Percentiles rank a stretch among this genome's conserved stretches.
Evolutionary conservation across 2,329 filamentous ascomycete genomes (phyloP).

Genomic region (Penicillium decumbens): DNA sequence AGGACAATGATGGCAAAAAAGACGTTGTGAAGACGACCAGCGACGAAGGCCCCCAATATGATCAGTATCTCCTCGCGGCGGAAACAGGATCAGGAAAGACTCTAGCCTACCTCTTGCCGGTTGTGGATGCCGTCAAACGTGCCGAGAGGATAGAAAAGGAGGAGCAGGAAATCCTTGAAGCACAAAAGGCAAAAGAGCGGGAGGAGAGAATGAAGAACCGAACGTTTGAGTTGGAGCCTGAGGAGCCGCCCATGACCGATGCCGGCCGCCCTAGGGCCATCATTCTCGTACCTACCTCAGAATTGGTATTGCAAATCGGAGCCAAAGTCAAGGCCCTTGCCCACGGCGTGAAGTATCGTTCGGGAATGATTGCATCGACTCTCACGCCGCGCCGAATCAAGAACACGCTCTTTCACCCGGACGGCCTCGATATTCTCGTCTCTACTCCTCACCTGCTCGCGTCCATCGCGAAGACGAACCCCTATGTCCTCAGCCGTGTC

Average conservation of each 20-base stretch:
- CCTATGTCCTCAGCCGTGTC: slow-evolving; percentile 88
- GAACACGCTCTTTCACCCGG: slow-evolving; percentile 72
- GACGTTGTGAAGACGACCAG: slow-evolving; percentile 27
- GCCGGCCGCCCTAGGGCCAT: slow-evolving; percentile 72
- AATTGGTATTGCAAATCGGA: slow-evolving; percentile 85
- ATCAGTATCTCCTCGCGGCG: slow-evolving; percentile 77
- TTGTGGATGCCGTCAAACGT: slow-evolving; percentile 77
- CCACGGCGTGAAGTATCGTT: slow-evolving; percentile 81
- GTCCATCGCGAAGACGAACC: slow-evolving; percentile 82
- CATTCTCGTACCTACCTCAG: slow-evolving; percentile 84
- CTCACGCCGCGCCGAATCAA: slow-evolving; percentile 75
- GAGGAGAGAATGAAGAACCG: slow-evolving; percentile 49
- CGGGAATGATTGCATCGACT: slow-evolving; percentile 73
- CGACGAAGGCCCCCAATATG: slow-evolving; percentile 46
- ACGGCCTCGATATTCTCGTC: slow-evolving; percentile 79
- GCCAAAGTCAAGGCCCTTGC: slow-evolving; percentile 74
- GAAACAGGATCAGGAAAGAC: slow-evolving; percentile 98
- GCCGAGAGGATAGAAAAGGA: slow-evolving; percentile 62
- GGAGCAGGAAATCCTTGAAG: slow-evolving; percentile 51
- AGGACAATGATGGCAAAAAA: slow-evolving; percentile 46
- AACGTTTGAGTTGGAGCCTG: slow-evolving; percentile 58
- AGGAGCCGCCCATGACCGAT: slow-evolving; percentile 62
- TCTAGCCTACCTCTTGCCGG: slow-evolving; percentile 80
- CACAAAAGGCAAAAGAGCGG: slow-evolving; percentile 55
- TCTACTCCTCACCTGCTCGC: slow-evolving; percentile 84